A percentile compares a stretch with the other conserved stretches of the same genome.
These are phyloP conservation scores for Boletus semigastroideus DNA, from an alignment of 1,284 basidiomycete genomes.

Conservation along the genomic window DNA sequence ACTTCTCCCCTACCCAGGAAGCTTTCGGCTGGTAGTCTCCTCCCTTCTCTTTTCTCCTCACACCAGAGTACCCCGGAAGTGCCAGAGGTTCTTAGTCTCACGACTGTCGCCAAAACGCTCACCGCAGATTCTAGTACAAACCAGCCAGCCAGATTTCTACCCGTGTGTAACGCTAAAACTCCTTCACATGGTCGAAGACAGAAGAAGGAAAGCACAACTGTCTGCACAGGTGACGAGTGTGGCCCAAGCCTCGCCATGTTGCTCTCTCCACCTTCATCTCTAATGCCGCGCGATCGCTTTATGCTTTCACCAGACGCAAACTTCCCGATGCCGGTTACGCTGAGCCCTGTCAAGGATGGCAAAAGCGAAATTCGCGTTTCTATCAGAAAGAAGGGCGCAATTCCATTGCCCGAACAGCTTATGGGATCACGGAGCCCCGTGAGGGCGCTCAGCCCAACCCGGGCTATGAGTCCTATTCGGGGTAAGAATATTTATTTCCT, in stretches of 20 bases:
- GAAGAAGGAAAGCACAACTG: constrained; percentile 12
- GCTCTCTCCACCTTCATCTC: constrained; percentile 28
- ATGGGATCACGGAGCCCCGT: constrained; percentile 15
- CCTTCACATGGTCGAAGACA: constrained; percentile 17
- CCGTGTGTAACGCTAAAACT: background rate
- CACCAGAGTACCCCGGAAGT: constrained; percentile 1
- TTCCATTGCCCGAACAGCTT: constrained; percentile 6
- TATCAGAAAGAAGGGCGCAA: background rate
- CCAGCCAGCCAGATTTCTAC: background rate
- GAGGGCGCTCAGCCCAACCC: constrained; percentile 32
- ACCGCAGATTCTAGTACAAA: constrained; percentile 3
- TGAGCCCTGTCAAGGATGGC: background rate
- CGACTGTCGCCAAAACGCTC: constrained; percentile 12
- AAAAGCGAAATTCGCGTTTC: background rate
- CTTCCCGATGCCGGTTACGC: background rate
- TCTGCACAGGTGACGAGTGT: constrained; percentile 2
- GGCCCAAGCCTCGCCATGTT: constrained; percentile 23
- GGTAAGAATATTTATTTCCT: constrained; percentile 17
- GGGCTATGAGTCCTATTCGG: constrained; percentile 35
- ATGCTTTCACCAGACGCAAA: constrained; percentile 6
- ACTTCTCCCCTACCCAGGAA: constrained; percentile 12
- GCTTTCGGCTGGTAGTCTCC: constrained; percentile 13
- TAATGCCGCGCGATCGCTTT: constrained; percentile 1
- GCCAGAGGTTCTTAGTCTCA: constrained; percentile 10
- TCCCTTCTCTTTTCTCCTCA: constrained; percentile 17